These are phyloP conservation scores for Lathyrus oleraceus DNA, from an alignment of 306 rosid species.

Conservation along the genomic window DNA sequence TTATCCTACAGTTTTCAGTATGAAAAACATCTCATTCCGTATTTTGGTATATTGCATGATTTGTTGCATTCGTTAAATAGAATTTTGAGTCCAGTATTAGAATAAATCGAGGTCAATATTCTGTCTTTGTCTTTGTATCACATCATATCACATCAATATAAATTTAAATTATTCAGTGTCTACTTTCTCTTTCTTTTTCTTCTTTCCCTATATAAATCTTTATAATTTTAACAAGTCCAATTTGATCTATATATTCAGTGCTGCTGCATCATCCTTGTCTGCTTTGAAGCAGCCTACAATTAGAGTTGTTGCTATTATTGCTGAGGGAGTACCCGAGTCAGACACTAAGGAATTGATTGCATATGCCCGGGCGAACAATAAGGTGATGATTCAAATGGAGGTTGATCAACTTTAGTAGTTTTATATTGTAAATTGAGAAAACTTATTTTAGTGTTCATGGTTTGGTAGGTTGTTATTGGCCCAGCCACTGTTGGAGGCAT, in stretches of 20 bases:
- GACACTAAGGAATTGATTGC: conserved; percentile 92
- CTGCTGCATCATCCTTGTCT: conserved; percentile 91
- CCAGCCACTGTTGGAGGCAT: conserved; percentile 99
- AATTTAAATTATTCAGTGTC: conserved; percentile 7
- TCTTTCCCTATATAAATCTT: not conserved
- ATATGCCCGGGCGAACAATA: conserved; percentile 89
- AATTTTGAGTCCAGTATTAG: conserved; percentile 2
- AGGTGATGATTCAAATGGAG: conserved; percentile 53
- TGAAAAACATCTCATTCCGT: conserved; percentile 1
- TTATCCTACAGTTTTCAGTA: no score
- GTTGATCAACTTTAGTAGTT: conserved; percentile 19
- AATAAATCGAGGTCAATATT: not conserved
- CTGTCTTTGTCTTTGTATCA: conserved; percentile 6
- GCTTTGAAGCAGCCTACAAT: conserved; percentile 95
- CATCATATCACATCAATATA: conserved; percentile 4
- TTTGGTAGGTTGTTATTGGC: conserved; percentile 83
- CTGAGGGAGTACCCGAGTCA: conserved; percentile 98
- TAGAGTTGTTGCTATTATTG: conserved; percentile 95
- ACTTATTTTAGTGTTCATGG: conserved; percentile 36
- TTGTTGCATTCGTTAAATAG: not conserved
- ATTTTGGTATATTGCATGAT: not conserved
- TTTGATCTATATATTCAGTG: conserved; percentile 55
- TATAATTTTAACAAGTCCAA: conserved; percentile 3
- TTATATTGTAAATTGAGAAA: conserved; percentile 20
- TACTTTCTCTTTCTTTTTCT: not conserved